Base-by-base conservation (phyloP, 2,329 filamentous ascomycete genomes). In the Leptographium galeiforme region DNA sequence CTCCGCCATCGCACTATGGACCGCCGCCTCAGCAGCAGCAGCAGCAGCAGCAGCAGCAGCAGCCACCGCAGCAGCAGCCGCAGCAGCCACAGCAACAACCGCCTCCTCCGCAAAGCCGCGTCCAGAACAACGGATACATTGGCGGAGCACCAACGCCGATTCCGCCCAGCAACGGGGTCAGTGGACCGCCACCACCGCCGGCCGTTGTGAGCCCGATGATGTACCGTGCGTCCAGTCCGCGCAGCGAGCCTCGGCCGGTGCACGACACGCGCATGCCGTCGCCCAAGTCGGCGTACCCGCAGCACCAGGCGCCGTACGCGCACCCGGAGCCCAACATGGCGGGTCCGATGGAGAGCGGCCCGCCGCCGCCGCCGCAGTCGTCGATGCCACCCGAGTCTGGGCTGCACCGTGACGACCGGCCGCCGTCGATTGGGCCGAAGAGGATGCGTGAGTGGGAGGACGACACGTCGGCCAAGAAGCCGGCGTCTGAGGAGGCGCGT, bases 401-500 rank as follows among this genome's bases (percentile, higher is more conserved):
- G 30, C 75, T 79, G 56, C 84, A 76, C 52, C 72, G 79, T 56
- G 77, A 80, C 57, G 85, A 95, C 53, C 79, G 89, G n/a, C 87
- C 89, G 18, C 70, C 84, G 1, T 94, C 89, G 40, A 85, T 87
- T 12, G 79, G 79, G 4, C 81, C 85, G 54, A 98, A 98, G 76
- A 81, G 93, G 55, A 78, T 83, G 66, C 84, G 90, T 49, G 93
- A 97, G 63, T 96, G 93, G 90, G 93, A 97, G 60, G 85, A 91
- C 39, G 89, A 94, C 39, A 72, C 80, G 25, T 71, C 82, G 5
- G 75, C 76, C 46, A 95, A 96, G 73, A 96, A 96, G 72, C 82
- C 87, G 57, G 84, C 87, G 11, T 95, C 83, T 41, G 91, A 97
- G 6, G 90, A 96, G 67, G 89, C 79, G 58, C 84, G 91, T 45